phyloP scores from a whole-genome alignment of 2,329 filamentous ascomycete genomes.

The Colletotrichum tofieldiae region DNA sequence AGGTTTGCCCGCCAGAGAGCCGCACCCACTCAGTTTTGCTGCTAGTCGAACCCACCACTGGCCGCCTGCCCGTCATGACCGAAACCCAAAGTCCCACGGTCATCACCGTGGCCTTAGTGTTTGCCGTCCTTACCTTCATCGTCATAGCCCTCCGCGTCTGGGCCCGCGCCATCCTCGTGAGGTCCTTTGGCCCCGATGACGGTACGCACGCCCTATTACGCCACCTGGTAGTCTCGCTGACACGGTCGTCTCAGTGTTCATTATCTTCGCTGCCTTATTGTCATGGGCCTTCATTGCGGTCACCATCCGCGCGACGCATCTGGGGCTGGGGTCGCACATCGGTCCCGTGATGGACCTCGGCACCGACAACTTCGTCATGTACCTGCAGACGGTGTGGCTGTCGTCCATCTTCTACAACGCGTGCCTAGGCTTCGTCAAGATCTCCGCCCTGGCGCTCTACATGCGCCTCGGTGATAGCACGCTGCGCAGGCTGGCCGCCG shows the following conservation, averaged over 20 bases:
- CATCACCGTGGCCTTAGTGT: slow-evolving; percentile 53
- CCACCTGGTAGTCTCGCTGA: neutral
- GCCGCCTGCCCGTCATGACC: slow-evolving; percentile 30
- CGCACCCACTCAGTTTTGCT: neutral
- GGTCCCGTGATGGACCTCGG: slow-evolving; percentile 45
- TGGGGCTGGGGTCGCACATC: slow-evolving; percentile 52
- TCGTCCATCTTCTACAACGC: slow-evolving; percentile 65
- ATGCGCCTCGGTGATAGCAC: slow-evolving; percentile 58
- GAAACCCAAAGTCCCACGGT: slow-evolving; percentile 54
- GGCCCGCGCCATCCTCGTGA: slow-evolving; percentile 56
- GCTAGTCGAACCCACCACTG: neutral
- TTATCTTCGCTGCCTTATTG: slow-evolving; percentile 47
- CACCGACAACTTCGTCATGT: slow-evolving; percentile 42
- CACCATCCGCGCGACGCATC: slow-evolving; percentile 48
- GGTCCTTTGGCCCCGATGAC: slow-evolving; percentile 51
- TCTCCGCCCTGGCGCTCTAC: slow-evolving; percentile 63
- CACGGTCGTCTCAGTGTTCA: slow-evolving; percentile 34
- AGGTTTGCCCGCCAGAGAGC: neutral
- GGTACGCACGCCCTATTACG: slow-evolving; percentile 43
- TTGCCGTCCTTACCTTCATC: slow-evolving; percentile 55
- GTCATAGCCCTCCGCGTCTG: slow-evolving; percentile 56
- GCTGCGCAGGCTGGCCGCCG: slow-evolving; percentile 53
- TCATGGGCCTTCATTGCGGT: slow-evolving; percentile 52
- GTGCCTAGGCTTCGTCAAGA: slow-evolving; percentile 63
- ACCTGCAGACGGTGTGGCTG: slow-evolving; percentile 55